A percentile compares a stretch with the other conserved stretches of the same genome.
Conservation (phyloP, 495 filamentous ascomycete genomes). For the Aspergillus sclerotioniger region DNA sequence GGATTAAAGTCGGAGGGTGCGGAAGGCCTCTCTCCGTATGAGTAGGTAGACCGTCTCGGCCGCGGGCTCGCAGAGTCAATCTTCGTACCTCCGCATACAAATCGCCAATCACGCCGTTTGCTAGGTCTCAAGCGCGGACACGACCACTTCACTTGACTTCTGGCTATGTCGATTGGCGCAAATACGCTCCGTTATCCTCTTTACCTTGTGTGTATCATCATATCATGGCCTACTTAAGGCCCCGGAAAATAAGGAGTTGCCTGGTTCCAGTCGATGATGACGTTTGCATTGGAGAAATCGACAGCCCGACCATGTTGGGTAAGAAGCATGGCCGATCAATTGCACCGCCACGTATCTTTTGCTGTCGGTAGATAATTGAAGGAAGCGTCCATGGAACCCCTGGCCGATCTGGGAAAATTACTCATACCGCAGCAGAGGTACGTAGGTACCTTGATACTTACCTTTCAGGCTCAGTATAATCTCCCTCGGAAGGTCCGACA, state of each 20-base stretch:
- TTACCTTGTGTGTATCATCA: neutral
- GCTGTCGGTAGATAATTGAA: neutral
- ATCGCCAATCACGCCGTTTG: neutral
- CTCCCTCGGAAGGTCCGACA: neutral
- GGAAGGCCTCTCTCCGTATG: neutral
- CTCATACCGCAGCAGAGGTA: neutral
- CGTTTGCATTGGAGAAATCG: conserved; percentile 3
- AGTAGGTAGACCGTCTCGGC: neutral
- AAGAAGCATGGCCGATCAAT: conserved; percentile 1
- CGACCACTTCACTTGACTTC: neutral
- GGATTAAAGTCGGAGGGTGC: neutral
- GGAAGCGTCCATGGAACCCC: neutral
- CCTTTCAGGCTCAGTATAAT: neutral
- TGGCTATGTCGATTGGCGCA: too few species aligned
- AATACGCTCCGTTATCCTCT: neutral
- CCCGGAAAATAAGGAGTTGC: neutral
- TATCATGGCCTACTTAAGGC: neutral
- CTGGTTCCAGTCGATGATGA: conserved; percentile 5
- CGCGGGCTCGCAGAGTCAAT: neutral
- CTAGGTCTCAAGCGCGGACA: too few species aligned
- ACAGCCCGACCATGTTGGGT: neutral
- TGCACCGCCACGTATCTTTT: conserved; percentile 20
- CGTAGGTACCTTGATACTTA: neutral
- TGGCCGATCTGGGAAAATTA: neutral
- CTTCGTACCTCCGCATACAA: neutral